A percentile compares a stretch with the other conserved stretches of the same genome.
These are phyloP conservation scores for Monilinia laxa DNA, from an alignment of 2,329 filamentous ascomycete species.

Conservation along the genomic window DNA sequence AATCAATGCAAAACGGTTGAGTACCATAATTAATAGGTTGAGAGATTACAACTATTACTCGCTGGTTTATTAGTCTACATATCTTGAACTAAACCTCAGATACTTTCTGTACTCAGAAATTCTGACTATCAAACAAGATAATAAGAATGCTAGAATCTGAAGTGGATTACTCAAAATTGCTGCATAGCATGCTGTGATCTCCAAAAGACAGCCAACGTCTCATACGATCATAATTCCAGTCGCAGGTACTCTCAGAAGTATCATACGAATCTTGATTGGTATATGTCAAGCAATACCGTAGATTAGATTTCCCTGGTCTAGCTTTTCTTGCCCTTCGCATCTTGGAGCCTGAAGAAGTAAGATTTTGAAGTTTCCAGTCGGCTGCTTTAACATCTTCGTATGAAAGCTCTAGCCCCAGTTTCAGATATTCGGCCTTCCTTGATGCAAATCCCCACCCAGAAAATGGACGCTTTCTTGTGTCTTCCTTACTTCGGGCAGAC, in stretches of 20 bases:
- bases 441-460: not conserved
- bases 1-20: not conserved
- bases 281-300: conserved; percentile 9
- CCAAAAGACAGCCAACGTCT: not conserved
- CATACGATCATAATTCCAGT: not conserved
- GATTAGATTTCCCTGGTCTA: not conserved
- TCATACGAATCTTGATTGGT: not conserved
- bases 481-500: not conserved
- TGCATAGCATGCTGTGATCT: not conserved
- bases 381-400: not conserved
- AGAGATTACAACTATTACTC: not conserved
- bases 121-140: not conserved
- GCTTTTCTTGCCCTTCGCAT: not conserved
- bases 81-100: not conserved
- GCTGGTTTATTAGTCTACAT: not conserved
- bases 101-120: not conserved
- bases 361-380: not conserved
- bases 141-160: not conserved
- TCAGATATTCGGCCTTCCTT: not conserved
- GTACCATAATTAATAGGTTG: not conserved
- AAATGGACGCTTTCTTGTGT: not conserved
- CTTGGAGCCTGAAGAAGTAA: not conserved
- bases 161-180: not conserved
- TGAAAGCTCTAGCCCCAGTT: not conserved
- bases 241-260: not conserved